Percentiles rank a stretch among this genome's conserved stretches.
Conservation (phyloP, 140 eudicot genomes). For the Stevia rebaudiana region DNA sequence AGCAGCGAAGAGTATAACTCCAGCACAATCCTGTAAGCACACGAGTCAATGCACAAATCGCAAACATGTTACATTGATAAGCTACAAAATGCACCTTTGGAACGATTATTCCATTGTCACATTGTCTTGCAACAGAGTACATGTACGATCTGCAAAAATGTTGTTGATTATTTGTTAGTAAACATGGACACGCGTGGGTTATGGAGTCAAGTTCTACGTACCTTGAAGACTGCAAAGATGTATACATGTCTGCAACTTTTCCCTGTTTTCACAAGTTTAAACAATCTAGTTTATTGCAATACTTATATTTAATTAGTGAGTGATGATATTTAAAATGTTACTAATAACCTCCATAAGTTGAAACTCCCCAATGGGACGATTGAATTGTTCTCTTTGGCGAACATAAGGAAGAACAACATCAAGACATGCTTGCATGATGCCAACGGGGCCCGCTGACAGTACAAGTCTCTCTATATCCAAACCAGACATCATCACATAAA, state of each 20-base stretch:
- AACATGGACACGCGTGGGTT: too few species aligned
- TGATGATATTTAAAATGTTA: too few species aligned
- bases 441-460: conserved; percentile 75
- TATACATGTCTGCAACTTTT: conserved; percentile 85
- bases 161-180: too few species aligned
- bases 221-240: conserved; percentile 81
- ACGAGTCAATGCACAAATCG: too few species aligned
- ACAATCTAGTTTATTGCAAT: too few species aligned
- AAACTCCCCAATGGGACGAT: conserved; percentile 76
- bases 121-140: conserved; percentile 82
- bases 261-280: conserved; percentile 63
- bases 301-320: too few species aligned
- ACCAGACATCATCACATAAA: conserved; percentile 90
- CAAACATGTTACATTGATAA: too few species aligned
- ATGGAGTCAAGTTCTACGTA: neutral
- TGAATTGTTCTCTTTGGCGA: conserved; percentile 76
- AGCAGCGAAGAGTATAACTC: conserved; percentile 69
- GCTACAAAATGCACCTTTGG: conserved; percentile 49
- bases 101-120: conserved; percentile 61
- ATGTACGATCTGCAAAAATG: conserved; percentile 72
- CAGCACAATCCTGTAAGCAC: conserved; percentile 79
- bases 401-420: conserved; percentile 89
- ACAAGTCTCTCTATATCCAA: conserved; percentile 85
- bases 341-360: conserved; percentile 72
- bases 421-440: conserved; percentile 92